Evolutionary conservation across 805 yeast genomes (phyloP), one percentile per base, ranked within the genome.

Genomic region (Spathaspora passalidarum): DNA sequence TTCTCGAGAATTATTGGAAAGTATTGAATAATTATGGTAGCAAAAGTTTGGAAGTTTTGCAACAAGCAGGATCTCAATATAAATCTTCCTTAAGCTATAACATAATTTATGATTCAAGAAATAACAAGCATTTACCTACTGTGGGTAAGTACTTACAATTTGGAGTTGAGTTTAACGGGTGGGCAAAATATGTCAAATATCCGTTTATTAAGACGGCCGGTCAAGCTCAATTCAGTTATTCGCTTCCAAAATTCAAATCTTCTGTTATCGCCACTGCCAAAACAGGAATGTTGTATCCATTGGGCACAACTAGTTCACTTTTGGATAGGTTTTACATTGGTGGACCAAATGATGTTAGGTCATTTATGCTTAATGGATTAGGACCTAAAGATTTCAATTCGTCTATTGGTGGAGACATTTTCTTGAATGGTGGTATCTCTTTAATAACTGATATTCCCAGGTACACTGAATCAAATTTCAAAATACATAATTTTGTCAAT

Each of bases 331-430:
- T 78, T 47, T 76, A 72, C 53, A 62, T 73, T 2, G 84, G 84
- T n/a, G 84, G 84, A 1, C 78, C 84, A 10, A 79, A 79, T 51
- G 84, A 79, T 49, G 71, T 80, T 7, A 65, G 84, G 38, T 75
- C 82, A 1, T 80, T 78, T 52, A 57, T 63, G 9, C 55, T 78
- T 48, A 73, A 79, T 37, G 82, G 83, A 1, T 52, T 79, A 37
- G 84, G 84, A 0, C 84, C 84, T 2, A 79, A 78, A 51, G 70
- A 72, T 42, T 69, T 66, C 62, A 73, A 72, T 23, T 60, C 76
- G 22, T 66, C 79, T 2, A 57, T 77, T 32, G 84, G 84, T 5
- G 84, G 83, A 11, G 80, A 79, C 53, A 54, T 71, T 4, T 79
- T 73, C 48, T 56, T 67, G 18, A 72, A 67, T 29, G 73, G 75